Base-by-base conservation (phyloP, 2,329 filamentous ascomycete species). In the Fusarium falciforme region DNA sequence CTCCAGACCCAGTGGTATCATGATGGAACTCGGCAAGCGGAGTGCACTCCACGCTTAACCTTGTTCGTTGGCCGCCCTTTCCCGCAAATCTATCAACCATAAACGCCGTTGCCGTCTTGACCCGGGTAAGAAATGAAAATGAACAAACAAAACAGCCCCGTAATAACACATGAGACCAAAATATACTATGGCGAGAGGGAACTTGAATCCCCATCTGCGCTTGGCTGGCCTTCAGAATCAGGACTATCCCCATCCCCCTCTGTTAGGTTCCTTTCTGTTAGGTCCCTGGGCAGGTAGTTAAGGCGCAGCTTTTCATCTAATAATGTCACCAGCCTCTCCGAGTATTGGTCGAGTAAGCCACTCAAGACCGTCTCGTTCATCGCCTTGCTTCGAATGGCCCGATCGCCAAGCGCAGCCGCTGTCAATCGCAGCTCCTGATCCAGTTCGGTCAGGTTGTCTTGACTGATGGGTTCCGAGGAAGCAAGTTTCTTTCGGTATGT, bases 331-430 rank as follows among this genome's bases (percentile, higher is more conserved):
- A 95, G 84, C 68, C 91, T 87, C 77, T 94, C 92, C 3, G 92
- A 93, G 77, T 94, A 94, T 82, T 94, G 90, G 74, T 94, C 93
- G 9, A 95, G 84, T 52, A 95, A 83, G 59, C 91, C 91, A 44
- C 87, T 89, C 36, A 93, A 83, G 58, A 89, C 84, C 20, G 86
- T 87, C 77, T 91, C 90, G 72, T 87, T 89, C 80, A 91, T 85
- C 2, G 85, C 83, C 79, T 87, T 84, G 80, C 85, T 89, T 72
- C 89, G 83, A 67, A 87, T 88, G 6, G 86, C 87, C 36, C 89
- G 84, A 64, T 90, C 89, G 4, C 88, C 88, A 33, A 93, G 82
- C 8, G 90, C 90, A 11, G 90, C 87, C 5, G 87, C 87, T 4
- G 91, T 92, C 35, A 92, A 84, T 20, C 90, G 88, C 66, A 93